These are phyloP conservation scores for Neophaeococcomyces aloes DNA, from an alignment of 2,329 filamentous ascomycete genomes.

Conservation along the genomic window DNA sequence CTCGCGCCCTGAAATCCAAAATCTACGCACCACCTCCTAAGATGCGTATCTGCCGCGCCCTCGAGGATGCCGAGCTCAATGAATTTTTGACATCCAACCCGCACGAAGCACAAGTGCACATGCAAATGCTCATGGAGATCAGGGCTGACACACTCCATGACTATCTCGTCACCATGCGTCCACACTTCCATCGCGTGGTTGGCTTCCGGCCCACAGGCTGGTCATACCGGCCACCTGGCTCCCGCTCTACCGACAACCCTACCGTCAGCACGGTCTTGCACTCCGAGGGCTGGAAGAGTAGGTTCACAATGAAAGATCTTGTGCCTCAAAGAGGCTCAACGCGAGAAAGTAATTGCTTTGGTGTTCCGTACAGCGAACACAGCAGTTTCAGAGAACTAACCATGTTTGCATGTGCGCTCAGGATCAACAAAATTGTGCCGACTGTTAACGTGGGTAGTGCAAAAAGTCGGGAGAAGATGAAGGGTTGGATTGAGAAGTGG, in stretches of 20 bases:
- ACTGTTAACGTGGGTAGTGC: conserved; percentile 76
- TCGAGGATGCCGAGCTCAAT: conserved; percentile 75
- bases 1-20: conserved; percentile 70
- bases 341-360: conserved; percentile 73
- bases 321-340: conserved; percentile 75
- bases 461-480: conserved; percentile 56
- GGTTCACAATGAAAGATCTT: conserved; percentile 62
- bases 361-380: conserved; percentile 92
- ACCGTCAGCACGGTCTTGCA: conserved; percentile 55
- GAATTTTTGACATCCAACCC: conserved; percentile 70
- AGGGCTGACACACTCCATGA: conserved; percentile 80
- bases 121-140: conserved; percentile 94
- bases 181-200: conserved; percentile 74
- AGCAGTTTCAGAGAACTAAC: conserved; percentile 89
- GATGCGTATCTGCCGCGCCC: conserved; percentile 68
- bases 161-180: conserved; percentile 69
- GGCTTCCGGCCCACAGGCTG: conserved; percentile 90
- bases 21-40: conserved; percentile 81
- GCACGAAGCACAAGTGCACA: conserved; percentile 82
- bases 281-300: conserved; percentile 61
- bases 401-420: conserved; percentile 78
- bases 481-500: conserved; percentile 56
- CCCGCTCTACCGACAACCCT: conserved; percentile 52
- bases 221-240: conserved; percentile 70
- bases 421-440: conserved; percentile 82